A percentile compares a stretch with the other conserved stretches of the same genome.
These are phyloP conservation scores for Emmonsia crescens DNA, from an alignment of 2,329 filamentous ascomycete genomes.

Conservation along the genomic window DNA sequence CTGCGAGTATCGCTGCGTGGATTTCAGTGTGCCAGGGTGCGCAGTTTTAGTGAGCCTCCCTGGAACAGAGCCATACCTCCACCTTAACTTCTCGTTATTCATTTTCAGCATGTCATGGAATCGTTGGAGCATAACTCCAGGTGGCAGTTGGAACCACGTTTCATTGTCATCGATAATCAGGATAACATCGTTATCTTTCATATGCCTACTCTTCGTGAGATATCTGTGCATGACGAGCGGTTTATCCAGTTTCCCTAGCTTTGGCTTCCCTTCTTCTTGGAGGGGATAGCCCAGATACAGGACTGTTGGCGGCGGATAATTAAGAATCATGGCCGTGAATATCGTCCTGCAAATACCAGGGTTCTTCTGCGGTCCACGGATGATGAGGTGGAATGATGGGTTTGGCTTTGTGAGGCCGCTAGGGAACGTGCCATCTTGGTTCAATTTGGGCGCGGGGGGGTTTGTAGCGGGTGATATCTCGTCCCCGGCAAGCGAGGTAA, in stretches of 20 bases:
- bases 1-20: constrained; percentile 38
- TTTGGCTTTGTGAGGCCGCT: constrained; percentile 24
- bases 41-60: constrained; percentile 17
- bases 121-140: constrained; percentile 50
- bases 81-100: constrained; percentile 42
- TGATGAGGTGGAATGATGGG: constrained; percentile 44
- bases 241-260: constrained; percentile 32
- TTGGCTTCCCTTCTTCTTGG: constrained; percentile 25
- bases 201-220: constrained; percentile 37
- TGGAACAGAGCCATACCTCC: constrained; percentile 37
- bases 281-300: constrained; percentile 30
- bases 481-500: not conserved
- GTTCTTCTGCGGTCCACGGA: constrained; percentile 38
- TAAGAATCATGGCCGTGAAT: constrained; percentile 47
- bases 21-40: constrained; percentile 9
- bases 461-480: not conserved
- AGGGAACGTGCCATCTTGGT: constrained; percentile 21
- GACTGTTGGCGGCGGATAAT: constrained; percentile 46
- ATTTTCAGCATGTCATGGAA: constrained; percentile 47
- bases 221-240: constrained; percentile 39
- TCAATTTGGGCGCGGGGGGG: constrained; percentile 12
- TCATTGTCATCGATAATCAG: constrained; percentile 55
- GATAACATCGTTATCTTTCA: constrained; percentile 50
- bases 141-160: constrained; percentile 54
- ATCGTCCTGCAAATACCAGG: constrained; percentile 47